Evolutionary conservation across 345 rosid genomes (phyloP), one percentile per base, ranked within the genome.

Genomic region (Boechera retrofracta): DNA sequence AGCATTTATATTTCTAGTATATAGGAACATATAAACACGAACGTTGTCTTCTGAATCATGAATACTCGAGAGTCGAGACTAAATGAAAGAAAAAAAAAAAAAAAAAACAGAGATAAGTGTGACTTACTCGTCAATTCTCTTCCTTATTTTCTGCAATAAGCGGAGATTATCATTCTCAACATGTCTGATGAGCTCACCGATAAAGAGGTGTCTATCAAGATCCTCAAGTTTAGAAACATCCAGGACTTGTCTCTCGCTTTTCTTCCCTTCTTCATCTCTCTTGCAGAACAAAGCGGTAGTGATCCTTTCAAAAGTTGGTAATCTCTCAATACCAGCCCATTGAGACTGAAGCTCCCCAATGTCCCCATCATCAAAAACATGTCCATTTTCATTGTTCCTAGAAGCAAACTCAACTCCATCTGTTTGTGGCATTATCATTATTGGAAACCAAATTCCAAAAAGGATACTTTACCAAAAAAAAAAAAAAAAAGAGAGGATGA

Each of bases 151-250:
- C 56, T 63, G 84, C 67, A 86, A 33, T 58, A 89, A 47, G 35
- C 18, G n/a, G 10, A 77, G 83, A 54, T 84, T 87, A 31, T 89
- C 94, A 61, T 66, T 66, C 68, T 84, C 93, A 45, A 81, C 80
- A 33, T 82, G 79, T 72, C 51, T 76, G 39, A 89, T 82, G 32
- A 89, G 89, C 52, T 82, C 82, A 69, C 81, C 81, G 0, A 89
- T 81, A 64, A 89, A 86, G 26, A 84, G 6, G 4, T 56, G 87
- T 47, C 85, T 60, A 24, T 85, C 84, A 10, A 59, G 64, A 35
- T 75, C 77, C 42, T 82, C 83, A 35, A 89, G 85, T 71, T 77
- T 74, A 39, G 83, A 73, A 73, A 87, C 83, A 57, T 86, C 85
- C 45, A 76, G 57, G 32, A 85, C 84, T 45, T 10, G 54, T 35